A percentile compares a stretch with the other conserved stretches of the same genome.
These are phyloP conservation scores for Leccinum obscurum DNA, from an alignment of 768 basidiomycete genomes.

Conservation along the genomic window DNA sequence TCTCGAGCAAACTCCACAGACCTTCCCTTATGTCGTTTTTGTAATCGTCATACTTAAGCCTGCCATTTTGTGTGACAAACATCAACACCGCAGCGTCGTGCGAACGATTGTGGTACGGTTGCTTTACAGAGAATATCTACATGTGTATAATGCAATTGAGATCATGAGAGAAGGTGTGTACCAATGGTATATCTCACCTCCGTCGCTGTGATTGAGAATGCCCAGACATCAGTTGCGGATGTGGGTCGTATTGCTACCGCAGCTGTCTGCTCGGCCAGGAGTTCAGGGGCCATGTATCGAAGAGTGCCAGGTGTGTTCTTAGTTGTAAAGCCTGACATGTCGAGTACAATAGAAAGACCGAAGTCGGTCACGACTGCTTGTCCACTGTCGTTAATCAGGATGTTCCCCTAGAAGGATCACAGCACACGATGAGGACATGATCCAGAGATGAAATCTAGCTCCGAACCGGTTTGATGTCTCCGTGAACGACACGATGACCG, in stretches of 20 bases:
- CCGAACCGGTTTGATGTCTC: conserved; percentile 40
- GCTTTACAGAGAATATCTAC: conserved; percentile 27
- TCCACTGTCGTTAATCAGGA: conserved; percentile 34
- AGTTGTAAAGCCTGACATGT: conserved; percentile 38
- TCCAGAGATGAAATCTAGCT: conserved; percentile 6
- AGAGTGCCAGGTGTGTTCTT: conserved; percentile 35
- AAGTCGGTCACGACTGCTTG: conserved; percentile 40
- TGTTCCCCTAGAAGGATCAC: conserved; percentile 33
- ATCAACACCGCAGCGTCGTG: conserved; percentile 21
- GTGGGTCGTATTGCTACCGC: conserved; percentile 24
- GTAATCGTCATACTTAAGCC: conserved; percentile 22
- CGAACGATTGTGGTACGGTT: conserved; percentile 20
- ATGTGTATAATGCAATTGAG: not conserved
- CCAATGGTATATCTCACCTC: conserved; percentile 26
- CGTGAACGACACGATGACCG: conserved; percentile 30
- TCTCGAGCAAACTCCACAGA: conserved; percentile 20
- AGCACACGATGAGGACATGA: not conserved
- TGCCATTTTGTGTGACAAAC: conserved; percentile 14
- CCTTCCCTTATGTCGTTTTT: conserved; percentile 17
- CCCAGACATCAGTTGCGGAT: conserved; percentile 36
- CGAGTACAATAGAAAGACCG: conserved; percentile 40
- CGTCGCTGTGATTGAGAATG: conserved; percentile 37
- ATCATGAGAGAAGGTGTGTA: not conserved
- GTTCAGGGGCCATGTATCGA: conserved; percentile 42
- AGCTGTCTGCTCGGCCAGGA: conserved; percentile 23